Conservation (phyloP, 176 grass and related monocot species). For the Carex pumila region DNA sequence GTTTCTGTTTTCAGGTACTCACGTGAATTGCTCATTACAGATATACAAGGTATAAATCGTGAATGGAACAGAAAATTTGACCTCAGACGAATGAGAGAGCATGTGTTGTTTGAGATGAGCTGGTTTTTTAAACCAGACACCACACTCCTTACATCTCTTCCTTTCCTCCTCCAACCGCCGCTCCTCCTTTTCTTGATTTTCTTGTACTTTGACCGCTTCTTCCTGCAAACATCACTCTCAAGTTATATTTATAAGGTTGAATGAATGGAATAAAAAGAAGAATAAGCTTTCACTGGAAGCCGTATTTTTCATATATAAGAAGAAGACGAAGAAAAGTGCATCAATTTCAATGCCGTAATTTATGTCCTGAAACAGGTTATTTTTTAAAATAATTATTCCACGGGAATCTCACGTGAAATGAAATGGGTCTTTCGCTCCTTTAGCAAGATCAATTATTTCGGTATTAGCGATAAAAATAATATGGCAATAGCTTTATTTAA, state of each 20-base stretch:
- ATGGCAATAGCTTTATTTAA: too few relatives aligned
- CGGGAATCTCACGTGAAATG: too few relatives aligned
- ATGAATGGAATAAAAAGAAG: too few relatives aligned
- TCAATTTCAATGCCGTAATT: too few relatives aligned
- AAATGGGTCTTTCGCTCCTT: too few relatives aligned
- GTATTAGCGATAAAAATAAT: too few relatives aligned
- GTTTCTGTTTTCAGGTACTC: background rate
- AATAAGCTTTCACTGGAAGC: too few relatives aligned
- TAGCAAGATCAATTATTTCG: too few relatives aligned
- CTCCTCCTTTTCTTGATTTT: background rate
- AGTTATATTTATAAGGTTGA: background rate
- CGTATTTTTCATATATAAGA: too few relatives aligned
- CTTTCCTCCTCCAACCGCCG: background rate
- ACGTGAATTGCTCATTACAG: background rate
- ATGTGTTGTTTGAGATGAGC: slow-evolving; percentile 25
- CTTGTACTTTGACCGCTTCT: background rate
- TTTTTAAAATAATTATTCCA: too few relatives aligned
- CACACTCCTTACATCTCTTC: slow-evolving; percentile 19
- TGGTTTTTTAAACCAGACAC: slow-evolving; percentile 20
- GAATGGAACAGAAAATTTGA: background rate
- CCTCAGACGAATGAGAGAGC: slow-evolving; percentile 9
- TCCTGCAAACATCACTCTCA: slow-evolving; percentile 8
- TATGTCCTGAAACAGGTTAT: too few relatives aligned
- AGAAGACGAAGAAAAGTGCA: too few relatives aligned
- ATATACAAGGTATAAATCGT: background rate